Base-by-base conservation (phyloP, 2,329 filamentous ascomycete genomes). In the Bretziella fagacearum region DNA sequence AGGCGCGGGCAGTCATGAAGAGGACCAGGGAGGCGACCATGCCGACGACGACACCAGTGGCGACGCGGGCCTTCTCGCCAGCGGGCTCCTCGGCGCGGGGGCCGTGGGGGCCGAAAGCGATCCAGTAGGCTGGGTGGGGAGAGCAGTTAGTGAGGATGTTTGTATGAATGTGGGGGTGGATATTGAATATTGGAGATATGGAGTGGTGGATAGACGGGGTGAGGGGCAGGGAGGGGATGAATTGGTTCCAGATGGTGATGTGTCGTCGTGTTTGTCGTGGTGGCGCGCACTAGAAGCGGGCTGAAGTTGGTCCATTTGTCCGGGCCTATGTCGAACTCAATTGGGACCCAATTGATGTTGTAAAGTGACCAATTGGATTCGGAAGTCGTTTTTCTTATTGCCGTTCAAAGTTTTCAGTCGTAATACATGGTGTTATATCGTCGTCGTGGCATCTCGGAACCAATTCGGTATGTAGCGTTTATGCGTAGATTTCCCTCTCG, bases 31-130 rank as follows among this genome's bases (percentile, higher is more conserved):
- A 80, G 57, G 70, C 73, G 53, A 65, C 69, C 54, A 93, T 59
- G 59, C 84, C 81, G 57, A 79, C 63, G 52, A 70, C 60, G 50
- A 84, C 80, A 65, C 86, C 83, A 61, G 77, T 68, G 59, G 82
- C 72, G 57, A 96, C 71, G 63, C 79, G 87, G 66, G 76, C 74
- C 65, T 72, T 73, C 73, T 95, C 89, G 59, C 84, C 89, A 55
- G 91, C 82, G 53, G 89, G 84, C 55, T 81, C 65, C 53, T 73
- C 69, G 56, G 89, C 79, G 58, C 91, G 89, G 57, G 91, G 91
- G 50, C 91, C 91, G 67, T 98, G 91, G 60, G 87, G 80, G 55
- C 91, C 91, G 63, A 98, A 98, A 55, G 91, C 87, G 61, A 98
- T 94, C 81, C 84, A 98, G 78, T 96, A 98, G 55, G 91, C 91